Base-by-base conservation (phyloP, 345 rosid genomes). In the Camelina hispida region DNA sequence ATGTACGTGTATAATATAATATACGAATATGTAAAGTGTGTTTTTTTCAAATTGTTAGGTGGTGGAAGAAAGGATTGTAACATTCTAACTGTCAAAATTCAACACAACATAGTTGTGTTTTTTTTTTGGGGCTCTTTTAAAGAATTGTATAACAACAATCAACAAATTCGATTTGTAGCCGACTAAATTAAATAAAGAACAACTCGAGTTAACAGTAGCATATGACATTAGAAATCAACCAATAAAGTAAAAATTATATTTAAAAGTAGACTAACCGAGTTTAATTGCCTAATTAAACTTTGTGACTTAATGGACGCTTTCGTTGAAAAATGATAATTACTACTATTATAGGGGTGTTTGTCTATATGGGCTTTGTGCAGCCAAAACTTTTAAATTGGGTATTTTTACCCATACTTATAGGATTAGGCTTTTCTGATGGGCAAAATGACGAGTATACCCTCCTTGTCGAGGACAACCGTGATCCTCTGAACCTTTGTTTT, bases 11-110 rank as follows among this genome's bases (percentile, higher is more conserved):
- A 7, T 50, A 71, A 37, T 48, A 11, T 50, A 71, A 50, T 59
- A 44, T 18, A 58, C 20, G 54, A 12, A 15, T 46, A 6, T 18
- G 16, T 35, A 14, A 28, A 18, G 6, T 22, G 58, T 14, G 9
- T 18, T 52, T 40, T 35, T 35, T 35, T 8, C 15, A 46, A 42
- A 53, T 35, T 53, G 77, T 32, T 52, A 18, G 76, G 76, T 42
- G 54, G 22, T 40, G n/a, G 51, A 34, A 42, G 56, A 4, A 50
- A 60, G 60, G 50, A 35, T 48, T 15, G 16, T 35, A 46, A 35
- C 51, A 48, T 46, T 30, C n/a, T 28, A 20, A 68, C 44, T 47
- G 25, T 62, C 32, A 17, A 9, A 40, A 64, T 42, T 42, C 25
- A 43, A 30, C 46, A 42, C 71, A 54, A 42, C 64, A 64, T 54